Conservation (phyloP, 352 stramenopile species). For the Pythium biforme region DNA sequence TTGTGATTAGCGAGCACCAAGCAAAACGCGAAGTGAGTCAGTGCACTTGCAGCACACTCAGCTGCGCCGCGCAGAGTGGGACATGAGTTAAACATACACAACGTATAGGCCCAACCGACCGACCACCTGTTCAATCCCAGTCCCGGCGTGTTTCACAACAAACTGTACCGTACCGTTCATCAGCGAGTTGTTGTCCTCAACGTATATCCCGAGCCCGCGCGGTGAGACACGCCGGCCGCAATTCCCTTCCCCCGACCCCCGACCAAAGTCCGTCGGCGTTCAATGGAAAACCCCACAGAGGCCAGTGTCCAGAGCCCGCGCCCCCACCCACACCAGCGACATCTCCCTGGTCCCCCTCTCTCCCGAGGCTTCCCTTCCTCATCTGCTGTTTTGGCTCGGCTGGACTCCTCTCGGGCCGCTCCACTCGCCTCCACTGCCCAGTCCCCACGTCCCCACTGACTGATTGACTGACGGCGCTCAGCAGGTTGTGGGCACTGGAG, state of each 20-base stretch:
- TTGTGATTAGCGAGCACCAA: constrained; percentile 18
- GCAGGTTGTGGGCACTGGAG: no score
- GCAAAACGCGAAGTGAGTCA: not conserved
- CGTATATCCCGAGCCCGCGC: constrained; percentile 11
- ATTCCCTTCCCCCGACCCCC: constrained; percentile 7
- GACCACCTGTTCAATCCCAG: constrained; percentile 7
- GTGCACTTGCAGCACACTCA: not conserved
- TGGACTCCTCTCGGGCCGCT: not conserved
- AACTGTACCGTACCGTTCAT: no score
- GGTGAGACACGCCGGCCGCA: constrained; percentile 25
- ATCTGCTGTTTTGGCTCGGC: no score
- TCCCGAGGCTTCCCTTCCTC: not conserved
- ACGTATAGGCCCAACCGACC: not conserved
- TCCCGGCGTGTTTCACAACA: constrained; percentile 28
- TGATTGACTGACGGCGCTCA: constrained; percentile 22
- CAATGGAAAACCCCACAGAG: constrained; percentile 24
- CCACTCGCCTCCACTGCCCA: not conserved
- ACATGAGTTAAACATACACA: constrained; percentile 24
- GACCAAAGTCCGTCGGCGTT: no score
- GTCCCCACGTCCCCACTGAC: constrained; percentile 3
- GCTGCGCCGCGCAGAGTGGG: constrained; percentile 15
- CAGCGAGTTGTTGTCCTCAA: constrained; percentile 24
- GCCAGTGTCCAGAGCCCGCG: no score
- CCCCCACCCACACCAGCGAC: constrained; percentile 10
- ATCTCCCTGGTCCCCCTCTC: not conserved